Evolutionary conservation across 176 grass and related monocot species (phyloP), one percentile per base, ranked within the genome.

Genomic region (Saccharum spontaneum): DNA sequence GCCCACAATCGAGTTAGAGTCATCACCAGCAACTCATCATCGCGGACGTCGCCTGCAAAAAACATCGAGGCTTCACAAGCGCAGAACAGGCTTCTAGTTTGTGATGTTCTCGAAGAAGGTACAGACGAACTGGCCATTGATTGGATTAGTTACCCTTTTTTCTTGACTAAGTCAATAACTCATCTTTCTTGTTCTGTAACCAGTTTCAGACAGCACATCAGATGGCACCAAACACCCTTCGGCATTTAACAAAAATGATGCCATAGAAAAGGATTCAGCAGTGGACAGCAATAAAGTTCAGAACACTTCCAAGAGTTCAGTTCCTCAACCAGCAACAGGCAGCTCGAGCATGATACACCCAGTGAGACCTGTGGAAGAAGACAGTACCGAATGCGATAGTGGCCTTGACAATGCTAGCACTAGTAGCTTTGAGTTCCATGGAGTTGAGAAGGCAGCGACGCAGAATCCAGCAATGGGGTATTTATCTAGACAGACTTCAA

Each of bases 361-460:
- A 3, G 41, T 96, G 62, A 90, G 89, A 86, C 89, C 64, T 15
- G 69, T 60, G 59, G 91, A 96, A 85, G 97, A 94, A 87, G 93
- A 95, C 10, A 74, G 81, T 20, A 94, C 83, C 12, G 90, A 76
- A 34, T 87, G 88, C 38, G 89, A 97, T 20, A 94, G 87, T 63
- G 89, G 89, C 18, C 83, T 90, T 30, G 91, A 97, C 49, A 91
- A 85, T 57, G 84, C 83, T 18, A 95, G 85, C 26, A 80, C 85
- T 77, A 87, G 80, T 40, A 94, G 88, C 69, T 98, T 98, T 31
- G 97, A 98, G 74, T 98, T 98, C 87, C 91, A 96, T 62, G 90
- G 84, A 38, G 57, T 74, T 40, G 93, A 94, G 66, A 90, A 82
- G 65, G 61, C 55, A 3, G 33, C 30, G 15, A 36, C 73, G 1